Conservation (phyloP, 345 rosid genomes). For the Citrus maxima region DNA sequence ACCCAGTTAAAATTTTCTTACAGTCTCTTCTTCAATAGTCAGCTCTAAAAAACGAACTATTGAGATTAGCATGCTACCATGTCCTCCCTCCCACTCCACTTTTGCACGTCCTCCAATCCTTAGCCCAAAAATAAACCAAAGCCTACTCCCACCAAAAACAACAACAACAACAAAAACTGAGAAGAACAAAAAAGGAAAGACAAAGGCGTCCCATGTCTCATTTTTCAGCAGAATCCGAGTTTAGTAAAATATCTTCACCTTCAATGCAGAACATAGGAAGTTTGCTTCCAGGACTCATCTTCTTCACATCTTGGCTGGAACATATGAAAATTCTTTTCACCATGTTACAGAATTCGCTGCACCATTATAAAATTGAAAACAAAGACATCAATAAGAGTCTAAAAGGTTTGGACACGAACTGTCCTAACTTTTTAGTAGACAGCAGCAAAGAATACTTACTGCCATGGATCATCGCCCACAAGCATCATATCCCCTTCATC, state of each 20-base stretch:
- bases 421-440: background rate
- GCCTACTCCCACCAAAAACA: background rate
- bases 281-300: constrained; percentile 52
- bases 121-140: constrained; percentile 12
- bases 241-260: constrained; percentile 52
- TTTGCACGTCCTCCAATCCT: constrained; percentile 13
- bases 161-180: background rate
- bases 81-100: background rate
- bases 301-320: constrained; percentile 80
- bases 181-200: background rate
- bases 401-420: too few relatives aligned
- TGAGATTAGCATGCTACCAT: constrained; percentile 12
- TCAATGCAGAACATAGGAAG: constrained; percentile 46
- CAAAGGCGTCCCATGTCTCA: constrained; percentile 14
- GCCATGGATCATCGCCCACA: constrained; percentile 95
- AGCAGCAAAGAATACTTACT: constrained; percentile 43
- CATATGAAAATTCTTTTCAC: constrained; percentile 78
- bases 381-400: too few relatives aligned
- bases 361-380: background rate
- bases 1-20: constrained; percentile 11
- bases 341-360: constrained; percentile 94
- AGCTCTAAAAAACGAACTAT: constrained; percentile 47
- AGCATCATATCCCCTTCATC: constrained; percentile 97
- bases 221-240: constrained; percentile 49
- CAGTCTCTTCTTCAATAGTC: constrained; percentile 15